A percentile compares a stretch with the other conserved stretches of the same genome.
These are phyloP conservation scores for Sporothrix pseudoabietina DNA, from an alignment of 2,329 filamentous ascomycete species.

Conservation along the genomic window DNA sequence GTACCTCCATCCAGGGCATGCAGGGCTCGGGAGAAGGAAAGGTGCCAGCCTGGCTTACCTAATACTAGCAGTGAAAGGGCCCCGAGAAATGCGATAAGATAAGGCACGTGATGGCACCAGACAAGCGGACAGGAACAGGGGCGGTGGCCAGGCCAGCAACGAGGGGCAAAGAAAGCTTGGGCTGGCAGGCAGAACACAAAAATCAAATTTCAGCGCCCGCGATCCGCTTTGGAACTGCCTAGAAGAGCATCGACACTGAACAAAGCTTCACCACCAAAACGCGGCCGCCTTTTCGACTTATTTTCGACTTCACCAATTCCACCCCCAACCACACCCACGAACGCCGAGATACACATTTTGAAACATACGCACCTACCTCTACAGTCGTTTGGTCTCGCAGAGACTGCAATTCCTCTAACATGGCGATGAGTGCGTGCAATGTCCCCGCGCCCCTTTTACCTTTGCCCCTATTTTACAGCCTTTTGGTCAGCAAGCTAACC, in stretches of 20 bases:
- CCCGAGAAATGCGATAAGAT: background rate
- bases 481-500: constrained; percentile 35
- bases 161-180: constrained; percentile 27
- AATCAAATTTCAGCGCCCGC: constrained; percentile 27
- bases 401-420: constrained; percentile 44
- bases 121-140: constrained; percentile 7
- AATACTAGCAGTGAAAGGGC: background rate
- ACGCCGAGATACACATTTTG: background rate
- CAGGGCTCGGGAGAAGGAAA: background rate
- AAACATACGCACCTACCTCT: background rate
- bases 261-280: constrained; percentile 28
- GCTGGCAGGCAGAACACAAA: constrained; percentile 28
- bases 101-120: constrained; percentile 22
- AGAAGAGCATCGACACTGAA: constrained; percentile 27
- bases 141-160: constrained; percentile 22
- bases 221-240: constrained; percentile 25
- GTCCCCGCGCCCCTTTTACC: constrained; percentile 12
- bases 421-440: constrained; percentile 60
- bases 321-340: background rate
- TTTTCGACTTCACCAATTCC: constrained; percentile 18
- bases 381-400: constrained; percentile 21
- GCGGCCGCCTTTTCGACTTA: constrained; percentile 24
- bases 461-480: constrained; percentile 27
- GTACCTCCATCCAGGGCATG: background rate
- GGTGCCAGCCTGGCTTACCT: constrained; percentile 14